Conservation (phyloP, 108 stramenopile species). For the Nannochloropsis granulata region DNA sequence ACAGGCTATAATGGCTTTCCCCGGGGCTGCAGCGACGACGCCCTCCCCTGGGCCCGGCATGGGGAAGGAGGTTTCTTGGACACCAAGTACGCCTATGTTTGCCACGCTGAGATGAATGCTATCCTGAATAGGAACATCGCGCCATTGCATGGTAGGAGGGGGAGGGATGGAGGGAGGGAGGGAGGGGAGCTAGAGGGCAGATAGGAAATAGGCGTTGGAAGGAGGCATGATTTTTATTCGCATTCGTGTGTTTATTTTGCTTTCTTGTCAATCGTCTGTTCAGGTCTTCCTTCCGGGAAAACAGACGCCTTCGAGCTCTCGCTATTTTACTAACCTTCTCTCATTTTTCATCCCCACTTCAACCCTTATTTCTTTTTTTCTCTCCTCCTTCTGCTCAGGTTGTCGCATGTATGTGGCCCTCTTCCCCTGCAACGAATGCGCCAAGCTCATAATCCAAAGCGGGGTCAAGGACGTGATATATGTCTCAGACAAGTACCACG, state of each 20-base stretch:
- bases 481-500: constrained; percentile 72
- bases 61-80: constrained; percentile 45
- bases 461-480: constrained; percentile 90
- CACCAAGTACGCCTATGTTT: constrained; percentile 76
- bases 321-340: not conserved
- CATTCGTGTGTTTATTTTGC: not conserved
- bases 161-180: constrained; percentile 21
- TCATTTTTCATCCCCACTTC: not conserved
- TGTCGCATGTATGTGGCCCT: constrained; percentile 62
- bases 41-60: constrained; percentile 63
- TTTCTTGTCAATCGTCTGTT: not conserved
- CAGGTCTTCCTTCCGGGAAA: not conserved
- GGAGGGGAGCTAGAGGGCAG: not conserved
- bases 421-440: constrained; percentile 88
- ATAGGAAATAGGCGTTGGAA: not conserved
- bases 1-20: constrained; percentile 89
- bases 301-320: not conserved
- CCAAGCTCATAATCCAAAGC: constrained; percentile 90
- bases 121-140: constrained; percentile 86
- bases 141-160: constrained; percentile 21
- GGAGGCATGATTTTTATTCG: not conserved
- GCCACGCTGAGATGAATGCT: constrained; percentile 91
- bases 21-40: constrained; percentile 64
- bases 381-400: not conserved
- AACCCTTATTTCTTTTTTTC: not conserved